Evolutionary conservation across 176 grass and related monocot genomes (phyloP), one percentile per base, ranked within the genome.

Genomic region (Zea luxurians): DNA sequence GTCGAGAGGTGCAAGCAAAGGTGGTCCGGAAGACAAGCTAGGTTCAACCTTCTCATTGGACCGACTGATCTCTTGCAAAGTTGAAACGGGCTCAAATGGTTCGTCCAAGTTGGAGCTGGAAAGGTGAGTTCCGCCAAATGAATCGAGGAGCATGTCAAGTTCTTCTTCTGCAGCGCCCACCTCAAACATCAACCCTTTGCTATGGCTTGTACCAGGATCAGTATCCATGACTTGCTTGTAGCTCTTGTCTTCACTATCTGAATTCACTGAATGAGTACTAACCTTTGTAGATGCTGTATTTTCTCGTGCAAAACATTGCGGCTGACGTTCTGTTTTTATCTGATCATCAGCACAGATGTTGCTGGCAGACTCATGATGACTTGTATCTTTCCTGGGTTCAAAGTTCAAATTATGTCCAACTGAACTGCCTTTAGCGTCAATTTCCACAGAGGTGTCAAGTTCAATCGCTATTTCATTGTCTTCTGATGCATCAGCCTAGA

Each of bases 111-210:
- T 72, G n/a, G 76, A 62, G 57, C 58, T 89, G 53, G 88, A 89
- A 84, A 92, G 78, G 65, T 63, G 87, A 40, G 77, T 87, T 70
- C 81, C 82, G 46, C 49, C 43, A 43, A 89, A 88, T 42, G 91
- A 88, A 74, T 88, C 66, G 63, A 93, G 86, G 71, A 93, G 89
- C 89, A 86, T 68, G 27, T 91, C 94, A 49, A 91, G 91, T 37
- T 97, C 89, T 37, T 89, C 82, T 60, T 89, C 89, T 66, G 91
- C 87, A 77, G 71, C 44, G 67, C 53, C 74, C 54, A 73, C 69
- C 73, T 90, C 85, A 76, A 58, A 78, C 37, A 37, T 82, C 5
- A 74, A 70, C n/a, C 44, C 61, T 54, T 49, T 21, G 1, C 66
- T 80, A 63, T 77, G 63, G 27, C 20, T 36, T 36, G 57, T 47